phyloP scores from a whole-genome alignment of 768 basidiomycete species.

The Amanita exitialis region DNA sequence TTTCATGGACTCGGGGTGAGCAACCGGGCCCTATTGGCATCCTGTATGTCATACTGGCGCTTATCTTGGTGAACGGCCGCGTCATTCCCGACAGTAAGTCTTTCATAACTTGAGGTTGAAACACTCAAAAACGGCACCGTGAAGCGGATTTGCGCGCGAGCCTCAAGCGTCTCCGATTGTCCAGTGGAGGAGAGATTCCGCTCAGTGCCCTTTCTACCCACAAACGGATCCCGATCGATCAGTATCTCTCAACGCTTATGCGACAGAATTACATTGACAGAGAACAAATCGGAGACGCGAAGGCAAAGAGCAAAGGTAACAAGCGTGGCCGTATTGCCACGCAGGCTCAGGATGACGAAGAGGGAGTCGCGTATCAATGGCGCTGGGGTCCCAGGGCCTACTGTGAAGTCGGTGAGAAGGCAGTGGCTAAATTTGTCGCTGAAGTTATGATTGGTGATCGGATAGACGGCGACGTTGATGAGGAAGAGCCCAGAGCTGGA shows the following conservation, averaged over 20 bases:
- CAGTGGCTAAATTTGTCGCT: constrained; percentile 64
- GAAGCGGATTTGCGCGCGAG: constrained; percentile 65
- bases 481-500: constrained; percentile 23
- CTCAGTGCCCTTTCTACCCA: constrained; percentile 41
- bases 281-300: constrained; percentile 34
- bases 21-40: constrained; percentile 65
- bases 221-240: constrained; percentile 47
- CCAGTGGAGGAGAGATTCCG: constrained; percentile 33
- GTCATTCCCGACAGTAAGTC: constrained; percentile 65
- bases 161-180: constrained; percentile 61
- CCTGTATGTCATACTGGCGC: constrained; percentile 69
- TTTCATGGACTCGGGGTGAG: constrained; percentile 63
- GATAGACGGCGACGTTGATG: constrained; percentile 20
- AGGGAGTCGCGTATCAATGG: constrained; percentile 55
- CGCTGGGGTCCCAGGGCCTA: constrained; percentile 79
- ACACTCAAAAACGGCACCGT: not conserved
- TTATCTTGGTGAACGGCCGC: constrained; percentile 77
- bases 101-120: not conserved
- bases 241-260: constrained; percentile 51
- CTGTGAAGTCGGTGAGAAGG: constrained; percentile 75
- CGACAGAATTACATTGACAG: constrained; percentile 78
- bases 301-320: constrained; percentile 24
- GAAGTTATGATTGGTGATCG: constrained; percentile 61
- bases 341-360: constrained; percentile 27
- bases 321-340: constrained; percentile 46